These are phyloP conservation scores for Eucalyptus brandiana DNA, from an alignment of 345 rosid species.

Conservation along the genomic window DNA sequence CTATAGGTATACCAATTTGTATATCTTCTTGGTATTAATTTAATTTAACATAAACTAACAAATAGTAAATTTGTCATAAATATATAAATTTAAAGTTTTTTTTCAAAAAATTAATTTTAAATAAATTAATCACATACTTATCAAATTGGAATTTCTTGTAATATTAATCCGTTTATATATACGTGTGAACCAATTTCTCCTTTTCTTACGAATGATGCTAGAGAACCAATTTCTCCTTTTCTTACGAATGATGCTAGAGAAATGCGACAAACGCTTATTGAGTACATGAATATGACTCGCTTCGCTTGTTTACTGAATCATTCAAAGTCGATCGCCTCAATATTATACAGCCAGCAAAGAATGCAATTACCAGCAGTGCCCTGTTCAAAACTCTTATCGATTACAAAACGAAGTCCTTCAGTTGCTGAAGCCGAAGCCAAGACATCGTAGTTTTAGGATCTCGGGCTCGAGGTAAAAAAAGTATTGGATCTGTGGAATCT, in stretches of 20 bases:
- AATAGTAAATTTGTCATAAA: too few species aligned
- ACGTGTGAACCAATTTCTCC: not conserved
- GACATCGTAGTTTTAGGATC: not conserved
- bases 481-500: not conserved
- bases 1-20: accelerated
- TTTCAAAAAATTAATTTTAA: too few species aligned
- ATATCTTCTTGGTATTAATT: too few species aligned
- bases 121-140: too few species aligned
- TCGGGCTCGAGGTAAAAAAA: not conserved
- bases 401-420: not conserved
- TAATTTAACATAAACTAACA: accelerated
- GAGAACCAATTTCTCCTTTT: not conserved
- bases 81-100: too few species aligned
- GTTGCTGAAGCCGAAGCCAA: not conserved
- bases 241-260: not conserved
- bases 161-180: not conserved
- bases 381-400: not conserved
- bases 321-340: not conserved
- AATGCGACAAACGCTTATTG: not conserved
- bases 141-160: accelerated
- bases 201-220: not conserved
- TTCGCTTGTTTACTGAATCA: not conserved
- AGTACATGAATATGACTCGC: not conserved
- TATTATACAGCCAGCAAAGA: not conserved
- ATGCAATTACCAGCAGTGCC: not conserved